phyloP scores from a whole-genome alignment of 2,329 filamentous ascomycete genomes.

The Botryotinia globosa region DNA sequence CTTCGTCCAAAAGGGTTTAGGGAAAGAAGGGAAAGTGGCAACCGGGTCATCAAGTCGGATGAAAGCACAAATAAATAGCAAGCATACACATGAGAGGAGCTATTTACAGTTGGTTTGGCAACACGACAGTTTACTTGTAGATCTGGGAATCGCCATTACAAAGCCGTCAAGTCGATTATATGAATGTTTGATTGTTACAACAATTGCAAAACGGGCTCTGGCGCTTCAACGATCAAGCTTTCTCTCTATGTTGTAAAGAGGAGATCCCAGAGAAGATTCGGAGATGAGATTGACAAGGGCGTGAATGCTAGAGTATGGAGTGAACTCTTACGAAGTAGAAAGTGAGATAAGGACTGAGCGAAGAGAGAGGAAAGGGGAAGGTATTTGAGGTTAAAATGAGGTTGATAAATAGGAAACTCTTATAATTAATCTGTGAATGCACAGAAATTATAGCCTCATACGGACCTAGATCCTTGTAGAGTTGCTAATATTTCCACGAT shows the following conservation, averaged over 20 bases:
- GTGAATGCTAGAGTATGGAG: no score
- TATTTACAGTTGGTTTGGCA: background rate
- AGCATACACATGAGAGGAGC: background rate
- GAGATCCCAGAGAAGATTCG: background rate
- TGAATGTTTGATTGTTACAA: background rate
- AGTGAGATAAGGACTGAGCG: background rate
- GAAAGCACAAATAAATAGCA: background rate
- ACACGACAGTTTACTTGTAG: background rate
- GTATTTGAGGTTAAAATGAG: background rate
- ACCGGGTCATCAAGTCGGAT: no score
- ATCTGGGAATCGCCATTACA: background rate
- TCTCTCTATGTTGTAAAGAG: background rate
- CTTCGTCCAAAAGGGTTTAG: background rate
- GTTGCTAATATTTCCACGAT: background rate
- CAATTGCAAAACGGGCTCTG: background rate
- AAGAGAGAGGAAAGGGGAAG: fast-evolving
- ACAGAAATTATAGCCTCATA: background rate
- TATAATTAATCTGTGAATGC: background rate
- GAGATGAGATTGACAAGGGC: no score
- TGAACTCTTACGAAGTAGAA: background rate
- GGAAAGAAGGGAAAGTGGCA: no score
- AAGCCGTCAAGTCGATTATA: background rate
- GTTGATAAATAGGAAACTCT: no score
- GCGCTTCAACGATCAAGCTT: background rate
- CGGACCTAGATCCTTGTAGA: background rate